A percentile compares a stretch with the other conserved stretches of the same genome.
phyloP scores from a whole-genome alignment of 2,329 filamentous ascomycete species.

The Penicillium corylophilum region DNA sequence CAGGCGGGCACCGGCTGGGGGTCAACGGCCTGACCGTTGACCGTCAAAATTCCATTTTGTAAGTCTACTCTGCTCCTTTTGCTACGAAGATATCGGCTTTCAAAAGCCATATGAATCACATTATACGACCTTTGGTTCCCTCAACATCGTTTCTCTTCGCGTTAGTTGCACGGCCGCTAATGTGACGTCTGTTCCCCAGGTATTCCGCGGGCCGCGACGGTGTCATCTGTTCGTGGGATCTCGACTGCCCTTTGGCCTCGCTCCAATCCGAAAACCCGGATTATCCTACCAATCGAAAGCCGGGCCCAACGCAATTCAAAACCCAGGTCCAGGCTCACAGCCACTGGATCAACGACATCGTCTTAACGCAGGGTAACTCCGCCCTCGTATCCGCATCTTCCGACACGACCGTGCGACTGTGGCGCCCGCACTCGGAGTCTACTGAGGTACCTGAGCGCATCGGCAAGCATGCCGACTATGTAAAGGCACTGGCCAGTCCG shows the following conservation, averaged over 20 bases:
- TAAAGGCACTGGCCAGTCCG: conserved; percentile 87
- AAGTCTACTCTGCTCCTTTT: conserved; percentile 39
- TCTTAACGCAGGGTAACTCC: conserved; percentile 72
- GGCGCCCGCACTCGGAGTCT: conserved; percentile 71
- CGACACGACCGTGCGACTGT: conserved; percentile 90
- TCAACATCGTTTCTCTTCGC: background rate
- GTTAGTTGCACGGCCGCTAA: conserved; percentile 22
- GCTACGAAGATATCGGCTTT: background rate
- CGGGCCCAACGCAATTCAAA: conserved; percentile 53
- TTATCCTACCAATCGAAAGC: conserved; percentile 22
- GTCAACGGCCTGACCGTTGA: conserved; percentile 94
- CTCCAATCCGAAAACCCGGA: conserved; percentile 25
- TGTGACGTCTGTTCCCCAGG: conserved; percentile 48
- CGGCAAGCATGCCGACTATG: conserved; percentile 92
- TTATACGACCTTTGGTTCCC: background rate
- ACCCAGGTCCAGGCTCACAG: conserved; percentile 78
- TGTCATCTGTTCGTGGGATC: conserved; percentile 92
- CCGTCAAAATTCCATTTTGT: conserved; percentile 79
- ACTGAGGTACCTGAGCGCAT: conserved; percentile 72
- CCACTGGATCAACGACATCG: conserved; percentile 94
- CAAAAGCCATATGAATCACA: background rate
- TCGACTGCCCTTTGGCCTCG: conserved; percentile 47
- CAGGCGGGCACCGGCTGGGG: conserved; percentile 85
- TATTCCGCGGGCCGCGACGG: conserved; percentile 96
- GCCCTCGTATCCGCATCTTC: conserved; percentile 87